Evolutionary conservation across 2,329 filamentous ascomycete genomes (phyloP).

Genomic region (Calycina herbarum): DNA sequence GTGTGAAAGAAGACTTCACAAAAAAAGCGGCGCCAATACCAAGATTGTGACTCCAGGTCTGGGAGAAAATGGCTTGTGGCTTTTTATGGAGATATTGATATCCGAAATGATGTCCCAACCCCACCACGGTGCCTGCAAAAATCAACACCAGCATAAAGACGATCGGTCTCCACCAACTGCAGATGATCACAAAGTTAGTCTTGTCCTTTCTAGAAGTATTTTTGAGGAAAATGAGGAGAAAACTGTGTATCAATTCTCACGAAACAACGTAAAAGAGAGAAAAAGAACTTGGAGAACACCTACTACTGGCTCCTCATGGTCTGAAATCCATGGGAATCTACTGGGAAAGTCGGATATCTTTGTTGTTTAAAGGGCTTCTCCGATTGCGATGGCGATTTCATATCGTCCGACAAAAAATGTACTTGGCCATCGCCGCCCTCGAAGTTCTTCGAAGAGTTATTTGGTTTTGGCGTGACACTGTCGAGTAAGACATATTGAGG

Average conservation of each 20-base stretch:
- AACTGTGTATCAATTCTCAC: no score
- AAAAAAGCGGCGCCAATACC: background rate
- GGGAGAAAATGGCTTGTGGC: background rate
- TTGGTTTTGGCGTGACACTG: background rate
- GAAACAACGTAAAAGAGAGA: no score
- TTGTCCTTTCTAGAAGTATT: background rate
- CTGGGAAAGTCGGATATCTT: no score
- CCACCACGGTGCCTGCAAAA: background rate
- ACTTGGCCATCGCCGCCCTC: background rate
- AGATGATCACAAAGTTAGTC: no score
- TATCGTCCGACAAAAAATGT: background rate
- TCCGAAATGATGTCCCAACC: conserved; percentile 2
- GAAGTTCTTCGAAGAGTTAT: background rate
- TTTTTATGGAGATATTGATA: conserved; percentile 3
- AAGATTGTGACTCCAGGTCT: conserved; percentile 6
- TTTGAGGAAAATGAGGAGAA: no score
- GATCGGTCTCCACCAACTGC: background rate
- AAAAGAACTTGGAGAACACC: no score
- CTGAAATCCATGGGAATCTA: no score
- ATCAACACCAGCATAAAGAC: background rate
- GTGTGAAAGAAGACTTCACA: conserved; percentile 5
- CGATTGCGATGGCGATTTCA: background rate
- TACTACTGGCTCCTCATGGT: no score
- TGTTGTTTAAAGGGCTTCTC: no score
- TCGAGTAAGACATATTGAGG: conserved; percentile 1